Base-by-base conservation (phyloP, 2,329 filamentous ascomycete genomes). In the Alternaria solani region DNA sequence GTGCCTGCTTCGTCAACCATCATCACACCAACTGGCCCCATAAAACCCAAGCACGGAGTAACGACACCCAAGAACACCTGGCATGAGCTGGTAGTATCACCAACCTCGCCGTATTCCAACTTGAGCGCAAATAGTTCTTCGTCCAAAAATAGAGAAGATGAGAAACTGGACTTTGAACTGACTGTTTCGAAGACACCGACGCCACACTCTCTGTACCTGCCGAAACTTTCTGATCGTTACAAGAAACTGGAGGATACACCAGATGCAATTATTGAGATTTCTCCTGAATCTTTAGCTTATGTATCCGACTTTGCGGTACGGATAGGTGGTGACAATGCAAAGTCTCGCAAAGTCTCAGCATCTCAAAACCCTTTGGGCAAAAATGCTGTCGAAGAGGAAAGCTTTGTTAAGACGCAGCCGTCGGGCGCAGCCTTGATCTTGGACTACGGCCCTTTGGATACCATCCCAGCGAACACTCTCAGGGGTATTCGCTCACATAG, bases 341-440 rank as follows among this genome's bases (percentile, higher is more conserved):
- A 44, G 8, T 20, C 60, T 16, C 30, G 18, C 39, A 51, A 36
- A 12, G 66, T 28, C 55, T 68, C 48, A 55, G 71, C 55, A 47
- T 41, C 55, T 91, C 90, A 56, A 70, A 75, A 18, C 71, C 65
- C 26, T 20, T 55, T 72, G 5, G 62, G 66, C 6, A 36, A 36
- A 20, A 18, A 63, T 66, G 39, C 63, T 66, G 38, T 51, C 18
- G 54, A 55, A 23, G 43, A 65, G 36, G 56, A 63, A 1, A 26
- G 59, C 2, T 71, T 83, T 6, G 81, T 84, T 0, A 94, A 92
- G 74, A 68, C 82, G 0, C 76, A 75, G 1, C 88, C 94, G 1
- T 90, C 89, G 0, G 95, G 95, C 51, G 95, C 94, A 8, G 95
- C 94, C 1, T 84, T 99, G n/a, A 92, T 99, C 69, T 88, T 99